These are phyloP conservation scores for Diaporthe velutina DNA, from an alignment of 2,329 filamentous ascomycete species.

Conservation along the genomic window DNA sequence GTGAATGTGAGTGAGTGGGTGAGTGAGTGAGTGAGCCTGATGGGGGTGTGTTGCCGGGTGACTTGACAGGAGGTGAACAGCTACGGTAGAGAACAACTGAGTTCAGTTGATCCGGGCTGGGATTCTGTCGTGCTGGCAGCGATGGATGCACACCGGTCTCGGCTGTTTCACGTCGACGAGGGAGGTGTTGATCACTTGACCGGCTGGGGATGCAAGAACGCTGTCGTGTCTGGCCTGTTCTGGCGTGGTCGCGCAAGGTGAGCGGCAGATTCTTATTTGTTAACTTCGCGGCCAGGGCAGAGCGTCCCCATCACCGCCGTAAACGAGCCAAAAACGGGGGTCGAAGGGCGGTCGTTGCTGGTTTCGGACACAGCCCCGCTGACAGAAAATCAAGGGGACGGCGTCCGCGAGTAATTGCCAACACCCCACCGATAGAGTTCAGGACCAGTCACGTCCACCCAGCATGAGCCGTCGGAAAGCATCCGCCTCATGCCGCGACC, in stretches of 20 bases:
- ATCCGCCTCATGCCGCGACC: constrained; percentile 36
- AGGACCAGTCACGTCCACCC: constrained; percentile 33
- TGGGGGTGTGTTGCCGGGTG: not conserved
- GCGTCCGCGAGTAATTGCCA: constrained; percentile 33
- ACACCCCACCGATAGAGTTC: constrained; percentile 29
- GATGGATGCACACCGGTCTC: constrained; percentile 9
- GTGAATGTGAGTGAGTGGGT: not conserved
- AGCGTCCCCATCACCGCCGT: constrained; percentile 15
- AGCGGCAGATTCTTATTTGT: constrained; percentile 32
- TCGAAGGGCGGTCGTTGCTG: constrained; percentile 32
- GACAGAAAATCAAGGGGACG: constrained; percentile 13
- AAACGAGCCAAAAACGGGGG: constrained; percentile 30
- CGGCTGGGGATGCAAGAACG: constrained; percentile 22
- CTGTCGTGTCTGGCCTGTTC: not conserved
- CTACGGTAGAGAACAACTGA: not conserved
- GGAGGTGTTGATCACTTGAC: constrained; percentile 21
- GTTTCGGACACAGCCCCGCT: constrained; percentile 31
- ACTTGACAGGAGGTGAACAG: not conserved
- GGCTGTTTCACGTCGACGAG: constrained; percentile 23
- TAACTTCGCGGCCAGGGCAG: constrained; percentile 1
- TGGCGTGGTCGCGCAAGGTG: constrained; percentile 21
- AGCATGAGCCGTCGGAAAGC: constrained; percentile 36
- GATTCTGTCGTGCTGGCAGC: not conserved
- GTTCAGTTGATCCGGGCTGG: not conserved
- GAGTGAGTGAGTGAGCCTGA: not conserved